Evolutionary conservation across 2,329 filamentous ascomycete genomes (phyloP).

Genomic region (Fusarium agapanthi): DNA sequence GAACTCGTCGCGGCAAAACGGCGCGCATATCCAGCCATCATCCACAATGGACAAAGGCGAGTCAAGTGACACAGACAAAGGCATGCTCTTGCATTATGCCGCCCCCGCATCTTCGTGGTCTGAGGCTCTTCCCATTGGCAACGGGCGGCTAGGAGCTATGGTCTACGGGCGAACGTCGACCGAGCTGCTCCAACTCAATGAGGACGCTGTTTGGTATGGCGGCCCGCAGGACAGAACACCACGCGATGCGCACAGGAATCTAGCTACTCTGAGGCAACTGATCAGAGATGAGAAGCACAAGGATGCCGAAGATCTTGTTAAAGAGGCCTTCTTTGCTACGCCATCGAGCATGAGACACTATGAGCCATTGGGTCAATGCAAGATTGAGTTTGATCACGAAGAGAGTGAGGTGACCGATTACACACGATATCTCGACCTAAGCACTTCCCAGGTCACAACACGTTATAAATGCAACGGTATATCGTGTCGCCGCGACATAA

Average conservation of each 20-base stretch:
- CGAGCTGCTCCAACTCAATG: conserved; percentile 54
- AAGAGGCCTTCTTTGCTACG: conserved; percentile 37
- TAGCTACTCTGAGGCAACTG: conserved; percentile 30
- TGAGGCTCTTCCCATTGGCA: conserved; percentile 57
- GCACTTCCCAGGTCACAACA: conserved; percentile 47
- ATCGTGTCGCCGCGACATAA: conserved; percentile 46
- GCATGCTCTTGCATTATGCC: conserved; percentile 34
- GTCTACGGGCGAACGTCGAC: conserved; percentile 55
- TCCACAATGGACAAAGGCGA: conserved; percentile 1
- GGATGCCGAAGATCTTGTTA: conserved; percentile 36
- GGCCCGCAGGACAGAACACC: conserved; percentile 55
- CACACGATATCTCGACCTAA: conserved; percentile 51
- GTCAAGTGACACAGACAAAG: background rate
- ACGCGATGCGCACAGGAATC: conserved; percentile 35
- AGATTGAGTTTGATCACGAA: conserved; percentile 50
- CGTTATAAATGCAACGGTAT: conserved; percentile 48
- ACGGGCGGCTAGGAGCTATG: conserved; percentile 55
- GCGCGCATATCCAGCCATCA: background rate
- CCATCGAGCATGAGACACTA: conserved; percentile 43
- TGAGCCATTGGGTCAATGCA: conserved; percentile 46
- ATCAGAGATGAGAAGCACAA: conserved; percentile 37
- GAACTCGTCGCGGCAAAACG: background rate
- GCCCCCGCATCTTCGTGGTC: conserved; percentile 39
- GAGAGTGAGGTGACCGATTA: conserved; percentile 45
- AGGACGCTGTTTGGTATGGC: conserved; percentile 59